A percentile compares a stretch with the other conserved stretches of the same genome.
Evolutionary conservation across 179 eudicot species (phyloP).

Genomic region (Patellifolia procumbens): DNA sequence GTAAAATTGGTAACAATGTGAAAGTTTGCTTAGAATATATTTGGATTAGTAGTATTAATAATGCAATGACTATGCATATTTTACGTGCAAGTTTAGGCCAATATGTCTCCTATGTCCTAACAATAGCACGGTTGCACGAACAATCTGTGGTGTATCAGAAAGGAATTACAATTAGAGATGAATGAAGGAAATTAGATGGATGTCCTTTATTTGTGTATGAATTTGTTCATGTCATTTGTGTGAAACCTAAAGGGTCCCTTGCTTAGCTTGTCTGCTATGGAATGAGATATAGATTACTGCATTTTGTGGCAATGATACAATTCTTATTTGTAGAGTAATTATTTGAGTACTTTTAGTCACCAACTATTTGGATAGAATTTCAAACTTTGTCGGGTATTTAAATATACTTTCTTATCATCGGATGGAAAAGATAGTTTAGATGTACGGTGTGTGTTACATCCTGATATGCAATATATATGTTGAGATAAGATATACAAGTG

Average conservation of each 20-base stretch:
- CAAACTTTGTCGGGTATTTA: no score
- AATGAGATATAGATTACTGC: background rate
- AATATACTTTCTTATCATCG: no score
- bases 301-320: background rate
- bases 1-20: background rate
- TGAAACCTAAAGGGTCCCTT: constrained; percentile 6
- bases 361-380: no score
- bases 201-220: constrained; percentile 10
- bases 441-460: no score
- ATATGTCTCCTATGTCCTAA: constrained; percentile 23
- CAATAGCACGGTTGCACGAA: constrained; percentile 20
- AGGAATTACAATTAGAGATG: background rate
- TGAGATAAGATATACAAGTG: no score
- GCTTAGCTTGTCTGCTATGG: constrained; percentile 11
- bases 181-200: background rate
- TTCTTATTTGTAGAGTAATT: background rate
- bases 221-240: constrained; percentile 25
- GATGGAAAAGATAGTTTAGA: no score
- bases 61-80: background rate
- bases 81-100: constrained; percentile 15
- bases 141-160: constrained; percentile 24
- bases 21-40: constrained; percentile 17
- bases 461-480: no score
- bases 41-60: constrained; percentile 1
- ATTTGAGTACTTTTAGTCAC: background rate